Evolutionary conservation across 75 land plant species (phyloP).

Genomic region (Cunninghamia lanceolata): DNA sequence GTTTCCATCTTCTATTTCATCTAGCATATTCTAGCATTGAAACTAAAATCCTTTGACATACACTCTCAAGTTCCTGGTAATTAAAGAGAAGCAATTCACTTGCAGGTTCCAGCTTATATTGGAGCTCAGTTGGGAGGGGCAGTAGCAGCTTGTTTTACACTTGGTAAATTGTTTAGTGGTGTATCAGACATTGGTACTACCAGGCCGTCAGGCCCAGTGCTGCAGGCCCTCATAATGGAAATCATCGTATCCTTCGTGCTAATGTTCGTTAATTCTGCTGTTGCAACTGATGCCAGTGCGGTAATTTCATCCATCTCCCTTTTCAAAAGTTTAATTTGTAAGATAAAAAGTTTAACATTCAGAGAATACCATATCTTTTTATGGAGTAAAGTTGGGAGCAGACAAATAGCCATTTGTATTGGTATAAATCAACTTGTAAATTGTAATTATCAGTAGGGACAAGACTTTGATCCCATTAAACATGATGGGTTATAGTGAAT

Average conservation of each 20-base stretch:
- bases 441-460: no score
- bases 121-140: slow-evolving; percentile 63
- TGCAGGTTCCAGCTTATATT: slow-evolving; percentile 72
- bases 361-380: background rate
- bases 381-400: background rate
- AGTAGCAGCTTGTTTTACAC: slow-evolving; percentile 41
- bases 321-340: background rate
- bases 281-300: slow-evolving; percentile 85
- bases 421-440: no score
- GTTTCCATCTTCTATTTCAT: no score
- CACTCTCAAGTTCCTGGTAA: no score
- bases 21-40: no score
- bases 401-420: background rate
- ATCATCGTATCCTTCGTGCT: slow-evolving; percentile 69
- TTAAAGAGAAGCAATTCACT: background rate
- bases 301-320: slow-evolving; percentile 29
- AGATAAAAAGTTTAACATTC: no score
- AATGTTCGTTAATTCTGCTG: slow-evolving; percentile 84
- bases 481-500: no score
- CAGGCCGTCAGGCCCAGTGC: slow-evolving; percentile 48
- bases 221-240: slow-evolving; percentile 72
- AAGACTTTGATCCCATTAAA: no score
- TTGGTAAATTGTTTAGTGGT: slow-evolving; percentile 43
- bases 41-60: no score
- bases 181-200: slow-evolving; percentile 58